Conservation (phyloP, 768 basidiomycete genomes). For the Tephrocybe sp. region DNA sequence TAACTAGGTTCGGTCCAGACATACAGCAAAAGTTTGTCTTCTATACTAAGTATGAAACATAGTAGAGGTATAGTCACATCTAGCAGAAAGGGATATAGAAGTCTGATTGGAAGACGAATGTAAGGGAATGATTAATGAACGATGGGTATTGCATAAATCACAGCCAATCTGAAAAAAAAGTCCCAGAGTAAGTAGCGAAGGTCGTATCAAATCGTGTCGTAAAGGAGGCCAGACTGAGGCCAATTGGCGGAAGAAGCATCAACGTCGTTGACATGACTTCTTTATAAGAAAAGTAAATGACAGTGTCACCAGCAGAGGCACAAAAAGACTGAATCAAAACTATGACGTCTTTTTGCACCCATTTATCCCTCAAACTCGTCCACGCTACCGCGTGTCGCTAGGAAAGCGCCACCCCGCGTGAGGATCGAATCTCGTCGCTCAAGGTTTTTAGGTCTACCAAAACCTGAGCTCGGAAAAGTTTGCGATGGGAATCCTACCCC, state of each 20-base stretch:
- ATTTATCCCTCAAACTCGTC: constrained; percentile 9
- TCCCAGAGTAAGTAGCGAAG: background rate
- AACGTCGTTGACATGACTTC: constrained; percentile 8
- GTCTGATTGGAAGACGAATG: background rate
- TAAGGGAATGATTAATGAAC: background rate
- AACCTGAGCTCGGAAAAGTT: constrained; percentile 8
- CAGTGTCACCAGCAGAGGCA: background rate
- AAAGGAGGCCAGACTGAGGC: background rate
- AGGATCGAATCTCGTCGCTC: constrained; percentile 12
- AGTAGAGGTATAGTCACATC: background rate
- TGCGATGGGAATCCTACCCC: constrained; percentile 8
- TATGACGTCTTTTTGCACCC: background rate
- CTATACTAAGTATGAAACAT: background rate
- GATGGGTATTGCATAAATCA: background rate
- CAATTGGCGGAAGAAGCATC: background rate
- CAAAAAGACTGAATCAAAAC: background rate
- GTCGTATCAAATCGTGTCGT: background rate
- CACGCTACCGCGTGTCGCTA: constrained; percentile 15
- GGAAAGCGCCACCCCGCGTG: constrained; percentile 17
- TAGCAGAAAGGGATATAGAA: background rate
- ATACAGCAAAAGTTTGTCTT: background rate
- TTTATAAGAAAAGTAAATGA: constrained; percentile 2
- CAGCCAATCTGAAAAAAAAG: background rate
- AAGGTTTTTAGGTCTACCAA: constrained; percentile 4
- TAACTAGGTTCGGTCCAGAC: too few relatives aligned